phyloP scores from a whole-genome alignment of 2,329 filamentous ascomycete species.

The Aphanoascus verrucosus region DNA sequence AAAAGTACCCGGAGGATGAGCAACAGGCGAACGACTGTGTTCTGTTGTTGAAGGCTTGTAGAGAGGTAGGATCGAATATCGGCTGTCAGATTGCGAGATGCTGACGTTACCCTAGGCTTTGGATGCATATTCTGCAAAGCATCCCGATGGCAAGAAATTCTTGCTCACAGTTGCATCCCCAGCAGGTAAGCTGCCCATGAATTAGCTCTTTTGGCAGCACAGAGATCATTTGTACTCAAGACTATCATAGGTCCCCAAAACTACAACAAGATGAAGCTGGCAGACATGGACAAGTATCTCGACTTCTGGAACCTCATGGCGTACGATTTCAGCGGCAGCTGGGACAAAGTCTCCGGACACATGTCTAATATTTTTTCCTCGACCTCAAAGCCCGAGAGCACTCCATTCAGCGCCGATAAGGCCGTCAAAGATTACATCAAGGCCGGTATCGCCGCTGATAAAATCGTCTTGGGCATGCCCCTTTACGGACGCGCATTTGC shows the following conservation, averaged over 20 bases:
- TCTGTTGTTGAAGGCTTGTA: slow-evolving; percentile 24
- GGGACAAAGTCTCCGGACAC: slow-evolving; percentile 63
- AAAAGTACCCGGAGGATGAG: slow-evolving; percentile 27
- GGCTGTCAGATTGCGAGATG: neutral
- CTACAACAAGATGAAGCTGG: slow-evolving; percentile 36
- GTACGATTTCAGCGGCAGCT: slow-evolving; percentile 78
- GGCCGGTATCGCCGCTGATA: slow-evolving; percentile 53
- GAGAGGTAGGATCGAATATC: slow-evolving; percentile 20
- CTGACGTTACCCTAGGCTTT: slow-evolving; percentile 25
- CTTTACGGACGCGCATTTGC: slow-evolving; percentile 81
- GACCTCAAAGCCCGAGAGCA: slow-evolving; percentile 47
- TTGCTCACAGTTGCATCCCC: slow-evolving; percentile 40
- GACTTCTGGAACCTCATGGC: slow-evolving; percentile 58
- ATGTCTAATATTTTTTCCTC: slow-evolving; percentile 66
- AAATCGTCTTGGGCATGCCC: slow-evolving; percentile 84
- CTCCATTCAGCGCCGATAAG: slow-evolving; percentile 64
- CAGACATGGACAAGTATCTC: slow-evolving; percentile 38
- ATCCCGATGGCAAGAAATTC: slow-evolving; percentile 34
- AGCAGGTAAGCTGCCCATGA: slow-evolving; percentile 24
- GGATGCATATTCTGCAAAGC: slow-evolving; percentile 31
- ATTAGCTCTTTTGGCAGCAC: neutral
- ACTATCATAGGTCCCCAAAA: slow-evolving; percentile 30
- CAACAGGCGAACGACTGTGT: slow-evolving; percentile 30
- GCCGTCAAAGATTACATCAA: slow-evolving; percentile 62
- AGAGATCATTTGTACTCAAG: neutral